These are phyloP conservation scores for Ajuga chamaepitys DNA, from an alignment of 257 asterid species.

Conservation along the genomic window DNA sequence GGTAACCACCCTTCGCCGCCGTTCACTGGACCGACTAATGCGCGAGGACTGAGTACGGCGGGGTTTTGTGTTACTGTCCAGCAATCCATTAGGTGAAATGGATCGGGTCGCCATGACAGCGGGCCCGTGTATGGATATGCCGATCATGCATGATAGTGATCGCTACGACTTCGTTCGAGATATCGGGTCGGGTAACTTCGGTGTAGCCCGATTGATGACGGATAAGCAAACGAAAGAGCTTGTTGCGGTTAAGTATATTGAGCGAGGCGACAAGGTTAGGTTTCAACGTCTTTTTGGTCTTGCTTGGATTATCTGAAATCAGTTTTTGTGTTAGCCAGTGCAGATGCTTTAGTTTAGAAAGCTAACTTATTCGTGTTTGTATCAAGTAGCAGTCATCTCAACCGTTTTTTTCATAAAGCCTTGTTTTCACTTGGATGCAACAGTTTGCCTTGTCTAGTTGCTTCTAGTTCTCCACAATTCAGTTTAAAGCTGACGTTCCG, in stretches of 20 bases:
- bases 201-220: conserved; percentile 77
- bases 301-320: neutral
- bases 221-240: conserved; percentile 78
- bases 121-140: conserved; percentile 74
- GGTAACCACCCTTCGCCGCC: neutral
- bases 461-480: neutral
- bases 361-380: neutral
- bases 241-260: conserved; percentile 82
- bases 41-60: conserved; percentile 7
- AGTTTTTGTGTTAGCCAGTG: neutral
- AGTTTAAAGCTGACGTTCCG: neutral
- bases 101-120: conserved; percentile 48
- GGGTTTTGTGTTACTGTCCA: neutral
- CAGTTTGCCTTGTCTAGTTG: too few relatives aligned
- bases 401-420: neutral
- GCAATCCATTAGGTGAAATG: conserved; percentile 25
- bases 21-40: neutral
- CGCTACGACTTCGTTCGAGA: conserved; percentile 77
- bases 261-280: conserved; percentile 83
- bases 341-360: neutral
- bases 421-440: neutral
- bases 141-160: conserved; percentile 94
- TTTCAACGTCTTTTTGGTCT: neutral
- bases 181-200: conserved; percentile 84
- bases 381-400: neutral